phyloP scores from a whole-genome alignment of 768 basidiomycete species.

The Hortiboletus campestris region DNA sequence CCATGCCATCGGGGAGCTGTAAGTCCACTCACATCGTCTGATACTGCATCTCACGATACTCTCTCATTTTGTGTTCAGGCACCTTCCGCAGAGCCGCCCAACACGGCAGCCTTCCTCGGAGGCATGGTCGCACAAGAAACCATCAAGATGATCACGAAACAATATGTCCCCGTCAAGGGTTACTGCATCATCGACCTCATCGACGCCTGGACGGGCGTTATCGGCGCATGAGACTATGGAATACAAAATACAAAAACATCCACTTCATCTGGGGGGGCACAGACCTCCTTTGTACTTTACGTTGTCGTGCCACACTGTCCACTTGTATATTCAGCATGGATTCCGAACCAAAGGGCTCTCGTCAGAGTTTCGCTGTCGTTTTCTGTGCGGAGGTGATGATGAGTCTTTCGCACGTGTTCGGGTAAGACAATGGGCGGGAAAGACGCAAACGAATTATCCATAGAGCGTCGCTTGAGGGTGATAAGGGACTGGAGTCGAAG shows the following conservation, averaged over 20 bases:
- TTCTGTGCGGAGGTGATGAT: neutral
- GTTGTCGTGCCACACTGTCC: neutral
- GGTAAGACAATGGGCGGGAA: no score
- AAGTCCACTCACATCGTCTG: conserved; percentile 26
- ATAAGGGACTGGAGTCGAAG: no score
- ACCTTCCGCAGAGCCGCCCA: conserved; percentile 84
- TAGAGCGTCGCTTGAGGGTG: no score
- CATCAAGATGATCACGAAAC: conserved; percentile 95
- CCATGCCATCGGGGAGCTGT: conserved; percentile 78
- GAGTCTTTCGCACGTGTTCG: neutral
- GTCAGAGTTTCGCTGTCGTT: no score
- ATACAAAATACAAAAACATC: neutral
- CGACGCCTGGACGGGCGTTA: conserved; percentile 68
- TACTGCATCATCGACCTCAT: conserved; percentile 84
- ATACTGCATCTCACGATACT: neutral
- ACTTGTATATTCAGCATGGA: neutral
- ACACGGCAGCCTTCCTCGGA: conserved; percentile 89
- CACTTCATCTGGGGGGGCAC: no score
- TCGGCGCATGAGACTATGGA: conserved; percentile 28
- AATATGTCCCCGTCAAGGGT: conserved; percentile 89
- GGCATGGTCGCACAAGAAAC: conserved; percentile 94
- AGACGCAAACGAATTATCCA: no score
- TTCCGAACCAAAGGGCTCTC: neutral
- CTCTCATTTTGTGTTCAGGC: conserved; percentile 58
- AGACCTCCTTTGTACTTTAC: no score